Evolutionary conservation across 257 asterid genomes (phyloP), one percentile per base, ranked within the genome.

Genomic region (Solanum sitiens): DNA sequence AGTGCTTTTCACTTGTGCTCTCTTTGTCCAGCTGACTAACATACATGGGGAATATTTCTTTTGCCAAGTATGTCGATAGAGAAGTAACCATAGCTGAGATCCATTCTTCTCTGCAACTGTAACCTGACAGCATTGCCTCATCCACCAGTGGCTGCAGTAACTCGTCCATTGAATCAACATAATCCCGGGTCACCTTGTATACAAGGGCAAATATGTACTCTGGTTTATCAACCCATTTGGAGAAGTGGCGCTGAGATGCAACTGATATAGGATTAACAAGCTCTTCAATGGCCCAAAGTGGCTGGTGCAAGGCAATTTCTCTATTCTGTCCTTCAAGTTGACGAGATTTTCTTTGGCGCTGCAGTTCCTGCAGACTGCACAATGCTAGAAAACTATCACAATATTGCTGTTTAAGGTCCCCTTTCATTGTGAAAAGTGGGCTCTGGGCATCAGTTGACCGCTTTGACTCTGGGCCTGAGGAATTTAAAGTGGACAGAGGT

Each of bases 21-120:
- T 92, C 99, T 86, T 93, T 94, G 87, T 93, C 93, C 80, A 95
- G 94, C 91, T 90, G 97, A 85, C 68, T 80, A 65, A 91, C 90
- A 87, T 93, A 91, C 16, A 23, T 47, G 4, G 98, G 98, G 88
- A 96, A 93, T 89, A 95, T 93, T 89, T 95, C 99, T 89, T 95
- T 95, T 5, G 96, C 98, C 85, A 96, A 90, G 91, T 94, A 95
- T 45, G 95, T 97, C 7, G 96, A 91, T 44, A 97, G 87, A 74
- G 99, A 92, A 73, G 91, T 92, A 72, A 94, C 98, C 98, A 97
- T 96, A 47, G 98, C 95, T 7, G 98, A 93, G 75, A 96, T 95
- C 99, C 99, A 97, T 93, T 97, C 99, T 93, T 97, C 99, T 91
- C 98, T 91, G 92, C 99, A 97, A 86, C 99, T 97, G 92, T 97